Conservation (phyloP, 75 land plant genomes). For the Cryptomeria japonica region DNA sequence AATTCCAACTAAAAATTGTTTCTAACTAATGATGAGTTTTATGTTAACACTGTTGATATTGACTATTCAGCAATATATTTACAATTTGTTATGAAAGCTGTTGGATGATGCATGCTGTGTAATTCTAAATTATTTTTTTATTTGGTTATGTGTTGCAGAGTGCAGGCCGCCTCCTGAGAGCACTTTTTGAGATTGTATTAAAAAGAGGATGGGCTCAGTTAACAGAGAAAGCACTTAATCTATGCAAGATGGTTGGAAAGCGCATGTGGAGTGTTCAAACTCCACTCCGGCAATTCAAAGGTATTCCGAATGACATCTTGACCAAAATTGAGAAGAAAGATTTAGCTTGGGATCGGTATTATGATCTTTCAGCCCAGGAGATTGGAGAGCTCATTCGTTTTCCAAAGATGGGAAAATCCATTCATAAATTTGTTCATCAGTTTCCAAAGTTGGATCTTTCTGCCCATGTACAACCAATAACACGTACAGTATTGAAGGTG, state of each 20-base stretch:
- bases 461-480: conserved; percentile 39
- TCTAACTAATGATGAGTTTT: no score
- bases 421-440: conserved; percentile 85
- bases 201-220: no score
- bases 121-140: no score
- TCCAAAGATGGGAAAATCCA: conserved; percentile 77
- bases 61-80: no score
- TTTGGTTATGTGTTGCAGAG: conserved; percentile 57
- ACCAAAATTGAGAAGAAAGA: conserved; percentile 93
- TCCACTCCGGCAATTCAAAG: conserved; percentile 90
- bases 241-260: conserved; percentile 44
- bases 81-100: no score
- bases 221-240: no score
- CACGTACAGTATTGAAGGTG: conserved; percentile 81
- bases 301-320: conserved; percentile 84
- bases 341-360: conserved; percentile 94
- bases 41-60: no score
- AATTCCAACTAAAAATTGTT: no score
- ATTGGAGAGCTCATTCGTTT: conserved; percentile 87
- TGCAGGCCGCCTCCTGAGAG: conserved; percentile 85
- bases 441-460: conserved; percentile 84
- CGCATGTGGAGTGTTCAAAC: conserved; percentile 99
- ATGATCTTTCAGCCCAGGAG: conserved; percentile 89
- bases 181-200: conserved; percentile 34
- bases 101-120: no score